Evolutionary conservation across 2,329 filamentous ascomycete genomes (phyloP).

Genomic region (Pseudocercospora vitis): DNA sequence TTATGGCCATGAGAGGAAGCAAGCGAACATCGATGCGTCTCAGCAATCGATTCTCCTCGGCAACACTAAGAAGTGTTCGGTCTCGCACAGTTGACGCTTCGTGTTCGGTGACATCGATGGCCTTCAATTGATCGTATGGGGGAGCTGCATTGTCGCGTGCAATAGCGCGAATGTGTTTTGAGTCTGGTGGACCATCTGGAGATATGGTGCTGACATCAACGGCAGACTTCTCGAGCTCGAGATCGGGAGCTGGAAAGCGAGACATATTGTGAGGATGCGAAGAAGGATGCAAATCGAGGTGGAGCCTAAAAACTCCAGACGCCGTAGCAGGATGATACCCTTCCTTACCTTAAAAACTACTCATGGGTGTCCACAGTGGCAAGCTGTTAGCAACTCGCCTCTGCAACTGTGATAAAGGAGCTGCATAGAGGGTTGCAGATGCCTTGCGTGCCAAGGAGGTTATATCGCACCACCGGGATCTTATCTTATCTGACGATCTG

Average conservation of each 20-base stretch:
- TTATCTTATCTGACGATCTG: constrained; percentile 2
- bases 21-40: constrained; percentile 47
- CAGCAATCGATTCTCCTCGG: constrained; percentile 49
- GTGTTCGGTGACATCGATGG: not conserved
- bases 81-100: not conserved
- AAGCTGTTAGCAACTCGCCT: not conserved
- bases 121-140: not conserved
- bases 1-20: constrained; percentile 43
- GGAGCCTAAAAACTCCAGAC: too few species aligned
- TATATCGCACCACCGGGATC: not conserved
- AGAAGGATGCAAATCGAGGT: not conserved
- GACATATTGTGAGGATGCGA: not conserved
- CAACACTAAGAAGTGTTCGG: constrained; percentile 26
- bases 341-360: too few species aligned
- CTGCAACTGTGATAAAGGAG: not conserved
- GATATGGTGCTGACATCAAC: not conserved
- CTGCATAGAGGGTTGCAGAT: not conserved
- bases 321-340: too few species aligned
- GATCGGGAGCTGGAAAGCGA: not conserved
- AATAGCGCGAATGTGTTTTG: not conserved
- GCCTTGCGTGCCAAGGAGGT: not conserved
- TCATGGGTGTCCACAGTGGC: not conserved
- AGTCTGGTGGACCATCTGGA: not conserved
- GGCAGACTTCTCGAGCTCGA: not conserved
- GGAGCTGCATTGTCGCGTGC: not conserved